A percentile compares a stretch with the other conserved stretches of the same genome.
phyloP scores from a whole-genome alignment of 148 eudicot species.

The Euryodendron excelsum region DNA sequence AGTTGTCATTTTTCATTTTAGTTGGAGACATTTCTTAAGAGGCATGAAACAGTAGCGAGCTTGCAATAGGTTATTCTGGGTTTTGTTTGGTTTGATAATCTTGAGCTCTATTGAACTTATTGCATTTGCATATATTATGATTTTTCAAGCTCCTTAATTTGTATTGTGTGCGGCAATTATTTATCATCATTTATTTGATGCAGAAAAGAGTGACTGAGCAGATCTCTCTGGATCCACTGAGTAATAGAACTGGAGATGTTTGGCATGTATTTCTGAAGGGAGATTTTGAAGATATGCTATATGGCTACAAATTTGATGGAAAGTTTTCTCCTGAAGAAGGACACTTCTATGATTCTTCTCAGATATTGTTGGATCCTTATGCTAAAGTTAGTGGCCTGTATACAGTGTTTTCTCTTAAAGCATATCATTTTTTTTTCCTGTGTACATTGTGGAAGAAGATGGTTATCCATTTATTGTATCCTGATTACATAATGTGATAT shows the following conservation, averaged over 20 bases:
- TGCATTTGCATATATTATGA: neutral
- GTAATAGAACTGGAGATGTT: slow-evolving; percentile 82
- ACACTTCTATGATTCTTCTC: slow-evolving; percentile 71
- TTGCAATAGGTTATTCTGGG: neutral
- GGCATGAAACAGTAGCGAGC: neutral
- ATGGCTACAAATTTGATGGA: slow-evolving; percentile 82
- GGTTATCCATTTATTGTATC: neutral
- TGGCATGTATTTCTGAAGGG: slow-evolving; percentile 93
- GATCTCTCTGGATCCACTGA: slow-evolving; percentile 68
- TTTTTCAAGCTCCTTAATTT: neutral
- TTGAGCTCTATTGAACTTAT: neutral
- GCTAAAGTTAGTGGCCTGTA: slow-evolving; percentile 65
- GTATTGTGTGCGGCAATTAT: neutral
- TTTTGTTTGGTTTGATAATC: neutral
- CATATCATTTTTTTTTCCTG: neutral
- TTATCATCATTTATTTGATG: slow-evolving; percentile 22
- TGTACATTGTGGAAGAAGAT: neutral
- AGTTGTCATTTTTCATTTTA: neutral
- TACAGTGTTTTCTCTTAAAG: neutral
- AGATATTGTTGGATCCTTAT: slow-evolving; percentile 79
- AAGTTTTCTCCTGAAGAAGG: slow-evolving; percentile 75
- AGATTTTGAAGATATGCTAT: slow-evolving; percentile 67
- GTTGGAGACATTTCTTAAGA: neutral
- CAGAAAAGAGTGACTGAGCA: slow-evolving; percentile 78
- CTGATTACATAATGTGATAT: neutral